Evolutionary conservation across 768 basidiomycete genomes (phyloP).

Genomic region (Lentinula guzmanii): DNA sequence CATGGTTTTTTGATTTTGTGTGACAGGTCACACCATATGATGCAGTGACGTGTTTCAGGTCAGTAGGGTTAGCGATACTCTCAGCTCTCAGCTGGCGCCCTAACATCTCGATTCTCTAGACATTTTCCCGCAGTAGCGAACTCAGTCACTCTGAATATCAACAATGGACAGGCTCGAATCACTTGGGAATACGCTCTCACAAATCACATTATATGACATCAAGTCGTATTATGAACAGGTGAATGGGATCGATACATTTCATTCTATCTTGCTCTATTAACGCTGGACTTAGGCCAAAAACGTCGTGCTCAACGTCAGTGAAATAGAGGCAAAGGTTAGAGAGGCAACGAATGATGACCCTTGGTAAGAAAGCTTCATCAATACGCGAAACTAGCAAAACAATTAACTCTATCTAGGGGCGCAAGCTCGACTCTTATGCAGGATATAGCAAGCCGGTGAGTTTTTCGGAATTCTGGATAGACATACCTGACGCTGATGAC

Average conservation of each 20-base stretch:
- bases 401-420: conserved; percentile 57
- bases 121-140: not conserved
- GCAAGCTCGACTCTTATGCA: conserved; percentile 98
- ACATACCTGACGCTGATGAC: conserved; percentile 11
- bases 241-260: conserved; percentile 5
- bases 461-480: conserved; percentile 9
- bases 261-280: not conserved
- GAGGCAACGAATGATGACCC: conserved; percentile 98
- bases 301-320: conserved; percentile 91
- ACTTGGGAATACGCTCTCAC: conserved; percentile 69
- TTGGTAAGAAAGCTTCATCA: conserved; percentile 56
- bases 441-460: conserved; percentile 95
- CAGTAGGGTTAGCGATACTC: too few species aligned
- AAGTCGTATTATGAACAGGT: conserved; percentile 95
- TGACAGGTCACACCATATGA: not conserved
- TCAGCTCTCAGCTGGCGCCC: too few species aligned
- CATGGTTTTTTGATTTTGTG: not conserved
- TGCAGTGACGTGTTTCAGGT: too few species aligned
- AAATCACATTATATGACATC: conserved; percentile 87
- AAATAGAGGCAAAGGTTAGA: conserved; percentile 94
- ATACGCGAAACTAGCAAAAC: conserved; percentile 1
- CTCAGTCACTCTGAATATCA: not conserved
- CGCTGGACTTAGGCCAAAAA: conserved; percentile 71
- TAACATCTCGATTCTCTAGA: too few species aligned
- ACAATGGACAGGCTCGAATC: conserved; percentile 76